These are phyloP conservation scores for Penicillium digitatum DNA, from an alignment of 2,329 filamentous ascomycete species.

Conservation along the genomic window DNA sequence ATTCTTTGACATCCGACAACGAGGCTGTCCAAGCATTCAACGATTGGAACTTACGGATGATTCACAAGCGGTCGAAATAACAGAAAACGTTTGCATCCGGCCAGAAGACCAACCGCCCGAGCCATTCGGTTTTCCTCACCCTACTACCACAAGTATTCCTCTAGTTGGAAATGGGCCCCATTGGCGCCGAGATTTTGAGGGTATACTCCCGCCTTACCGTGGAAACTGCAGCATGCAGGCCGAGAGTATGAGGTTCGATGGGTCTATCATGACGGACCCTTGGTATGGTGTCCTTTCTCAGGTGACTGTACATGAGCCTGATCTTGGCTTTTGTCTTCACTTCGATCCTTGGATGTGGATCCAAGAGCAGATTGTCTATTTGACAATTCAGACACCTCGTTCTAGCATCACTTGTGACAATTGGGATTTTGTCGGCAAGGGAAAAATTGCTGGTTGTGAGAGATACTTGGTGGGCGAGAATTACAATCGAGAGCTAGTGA, in stretches of 20 bases:
- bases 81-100: slow-evolving; percentile 53
- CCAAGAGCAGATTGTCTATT: slow-evolving; percentile 18
- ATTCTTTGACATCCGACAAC: slow-evolving; percentile 53
- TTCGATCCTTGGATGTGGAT: slow-evolving; percentile 25
- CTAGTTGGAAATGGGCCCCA: slow-evolving; percentile 50
- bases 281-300: slow-evolving; percentile 41
- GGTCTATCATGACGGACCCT: slow-evolving; percentile 8
- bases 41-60: slow-evolving; percentile 51
- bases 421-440: slow-evolving; percentile 50
- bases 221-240: slow-evolving; percentile 40
- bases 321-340: slow-evolving; percentile 38
- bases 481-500: slow-evolving; percentile 47
- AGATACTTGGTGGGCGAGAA: slow-evolving; percentile 61
- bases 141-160: slow-evolving; percentile 51
- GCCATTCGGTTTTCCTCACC: slow-evolving; percentile 33
- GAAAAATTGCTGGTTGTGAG: slow-evolving; percentile 57
- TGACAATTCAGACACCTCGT: slow-evolving; percentile 31
- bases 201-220: slow-evolving; percentile 46
- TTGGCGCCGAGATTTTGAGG: slow-evolving; percentile 47
- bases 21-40: slow-evolving; percentile 49
- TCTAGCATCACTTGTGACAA: slow-evolving; percentile 37
- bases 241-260: slow-evolving; percentile 16
- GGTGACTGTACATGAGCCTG: slow-evolving; percentile 29
- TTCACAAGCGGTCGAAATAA: slow-evolving; percentile 49
- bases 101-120: slow-evolving; percentile 37